Evolutionary conservation across 495 filamentous ascomycete species (phyloP).

Genomic region (Penicillium desertorum): DNA sequence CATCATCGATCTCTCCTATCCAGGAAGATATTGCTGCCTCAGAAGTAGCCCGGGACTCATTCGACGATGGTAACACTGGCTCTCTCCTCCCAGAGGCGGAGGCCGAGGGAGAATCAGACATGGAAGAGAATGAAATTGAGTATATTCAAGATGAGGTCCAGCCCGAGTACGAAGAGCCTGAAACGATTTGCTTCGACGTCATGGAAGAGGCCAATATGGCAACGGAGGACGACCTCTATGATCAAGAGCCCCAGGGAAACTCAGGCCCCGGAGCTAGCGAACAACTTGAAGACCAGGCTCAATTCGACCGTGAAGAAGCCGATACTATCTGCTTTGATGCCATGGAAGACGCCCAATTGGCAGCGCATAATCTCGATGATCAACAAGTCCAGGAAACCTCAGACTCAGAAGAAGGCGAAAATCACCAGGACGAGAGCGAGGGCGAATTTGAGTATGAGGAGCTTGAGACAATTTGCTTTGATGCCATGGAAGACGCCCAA

Average conservation of each 20-base stretch:
- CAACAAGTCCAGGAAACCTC: conserved; percentile 3
- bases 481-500: conserved; percentile 24
- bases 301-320: conserved; percentile 23
- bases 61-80: conserved; percentile 14
- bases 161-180: conserved; percentile 26
- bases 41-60: conserved; percentile 8
- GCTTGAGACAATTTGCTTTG: conserved; percentile 27
- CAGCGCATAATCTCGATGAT: conserved; percentile 6
- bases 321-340: conserved; percentile 26
- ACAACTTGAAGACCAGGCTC: conserved; percentile 14
- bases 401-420: not conserved
- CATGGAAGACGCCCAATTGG: conserved; percentile 23
- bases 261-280: not conserved
- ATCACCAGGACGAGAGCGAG: conserved; percentile 14
- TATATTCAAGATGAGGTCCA: conserved; percentile 12
- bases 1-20: conserved; percentile 12
- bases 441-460: conserved; percentile 25
- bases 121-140: not conserved
- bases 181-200: conserved; percentile 26
- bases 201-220: conserved; percentile 24
- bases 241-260: not conserved
- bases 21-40: not conserved
- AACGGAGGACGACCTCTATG: conserved; percentile 9
- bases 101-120: not conserved
- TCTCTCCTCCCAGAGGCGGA: not conserved